Evolutionary conservation across 805 yeast species (phyloP).

Genomic region (Zygoascus flipseniorum): DNA sequence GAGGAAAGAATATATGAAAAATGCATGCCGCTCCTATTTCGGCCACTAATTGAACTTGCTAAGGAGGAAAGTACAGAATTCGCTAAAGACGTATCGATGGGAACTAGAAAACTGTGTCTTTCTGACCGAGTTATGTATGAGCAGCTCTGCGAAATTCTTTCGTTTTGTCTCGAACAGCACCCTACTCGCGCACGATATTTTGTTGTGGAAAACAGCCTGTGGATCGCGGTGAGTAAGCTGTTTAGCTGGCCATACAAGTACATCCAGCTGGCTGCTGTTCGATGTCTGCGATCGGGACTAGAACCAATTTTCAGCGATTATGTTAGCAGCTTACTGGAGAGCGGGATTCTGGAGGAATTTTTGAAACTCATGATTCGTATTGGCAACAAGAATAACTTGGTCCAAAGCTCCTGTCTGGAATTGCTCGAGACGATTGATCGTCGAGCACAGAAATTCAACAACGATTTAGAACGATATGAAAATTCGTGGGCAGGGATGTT

Average conservation of each 20-base stretch:
- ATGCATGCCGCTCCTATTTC: slow-evolving; percentile 52
- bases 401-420: slow-evolving; percentile 70
- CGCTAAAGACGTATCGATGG: neutral
- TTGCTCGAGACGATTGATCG: slow-evolving; percentile 27
- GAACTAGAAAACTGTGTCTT: neutral
- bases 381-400: slow-evolving; percentile 47
- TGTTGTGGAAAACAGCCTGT: slow-evolving; percentile 48
- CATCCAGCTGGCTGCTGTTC: slow-evolving; percentile 55
- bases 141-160: slow-evolving; percentile 60
- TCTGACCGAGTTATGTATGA: slow-evolving; percentile 33
- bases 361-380: slow-evolving; percentile 43
- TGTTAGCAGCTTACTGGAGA: slow-evolving; percentile 46
- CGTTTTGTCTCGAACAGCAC: slow-evolving; percentile 61
- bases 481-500: neutral
- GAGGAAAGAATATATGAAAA: slow-evolving; percentile 17
- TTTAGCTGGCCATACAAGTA: slow-evolving; percentile 41
- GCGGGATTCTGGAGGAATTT: slow-evolving; percentile 43
- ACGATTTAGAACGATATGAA: slow-evolving; percentile 17
- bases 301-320: slow-evolving; percentile 50
- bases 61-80: neutral
- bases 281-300: slow-evolving; percentile 60
- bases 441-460: slow-evolving; percentile 4
- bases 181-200: slow-evolving; percentile 53
- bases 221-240: slow-evolving; percentile 47
- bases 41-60: slow-evolving; percentile 21